Percentiles rank a stretch among this genome's conserved stretches.
Evolutionary conservation across 352 stramenopile species (phyloP).

Genomic region (Pythium periplocum): DNA sequence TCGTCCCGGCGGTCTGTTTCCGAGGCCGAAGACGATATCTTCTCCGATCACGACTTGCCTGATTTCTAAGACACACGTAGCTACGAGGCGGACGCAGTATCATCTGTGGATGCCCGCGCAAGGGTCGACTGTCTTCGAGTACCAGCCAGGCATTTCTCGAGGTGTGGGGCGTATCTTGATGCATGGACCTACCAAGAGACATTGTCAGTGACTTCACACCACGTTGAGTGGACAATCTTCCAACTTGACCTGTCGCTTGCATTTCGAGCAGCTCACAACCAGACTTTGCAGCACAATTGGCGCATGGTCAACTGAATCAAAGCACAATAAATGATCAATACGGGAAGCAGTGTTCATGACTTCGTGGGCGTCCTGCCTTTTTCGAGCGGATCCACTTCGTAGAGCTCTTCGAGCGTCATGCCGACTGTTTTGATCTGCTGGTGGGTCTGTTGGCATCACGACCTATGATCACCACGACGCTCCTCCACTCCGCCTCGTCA

Average conservation of each 20-base stretch:
- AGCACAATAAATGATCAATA: background rate
- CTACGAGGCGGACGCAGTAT: background rate
- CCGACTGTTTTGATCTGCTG: constrained; percentile 48
- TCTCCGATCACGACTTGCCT: constrained; percentile 46
- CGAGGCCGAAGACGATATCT: constrained; percentile 53
- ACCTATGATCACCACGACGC: no score
- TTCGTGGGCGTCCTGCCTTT: constrained; percentile 12
- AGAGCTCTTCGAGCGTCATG: constrained; percentile 65
- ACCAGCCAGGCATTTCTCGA: constrained; percentile 71
- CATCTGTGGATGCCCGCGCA: constrained; percentile 12
- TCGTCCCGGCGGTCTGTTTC: constrained; percentile 27
- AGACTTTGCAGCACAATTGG: constrained; percentile 34
- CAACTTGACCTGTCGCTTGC: constrained; percentile 45
- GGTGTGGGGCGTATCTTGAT: constrained; percentile 60
- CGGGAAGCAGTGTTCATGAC: background rate
- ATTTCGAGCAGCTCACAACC: constrained; percentile 55
- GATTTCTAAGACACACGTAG: constrained; percentile 8
- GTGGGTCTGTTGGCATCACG: constrained; percentile 36
- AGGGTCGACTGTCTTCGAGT: constrained; percentile 32
- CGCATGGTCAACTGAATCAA: constrained; percentile 23
- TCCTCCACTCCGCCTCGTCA: no score
- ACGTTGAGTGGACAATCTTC: no score
- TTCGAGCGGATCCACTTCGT: constrained; percentile 61
- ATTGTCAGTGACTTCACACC: no score
- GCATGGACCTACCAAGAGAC: constrained; percentile 40